These are phyloP conservation scores for Skeletonema marinoi DNA, from an alignment of 108 stramenopile species.

Conservation along the genomic window DNA sequence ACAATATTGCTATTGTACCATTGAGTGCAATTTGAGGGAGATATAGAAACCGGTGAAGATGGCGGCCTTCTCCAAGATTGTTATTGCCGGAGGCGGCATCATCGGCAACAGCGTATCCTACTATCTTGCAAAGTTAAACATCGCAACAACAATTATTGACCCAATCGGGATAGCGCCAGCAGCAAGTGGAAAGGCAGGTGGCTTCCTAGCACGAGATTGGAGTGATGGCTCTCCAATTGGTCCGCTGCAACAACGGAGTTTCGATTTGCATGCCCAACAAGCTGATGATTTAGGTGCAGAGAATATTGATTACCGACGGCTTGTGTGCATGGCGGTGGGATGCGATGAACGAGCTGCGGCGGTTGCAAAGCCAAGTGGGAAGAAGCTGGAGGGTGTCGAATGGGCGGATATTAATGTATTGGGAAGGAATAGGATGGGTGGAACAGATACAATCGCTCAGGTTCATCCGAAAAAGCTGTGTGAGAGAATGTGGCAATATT, in stretches of 20 bases:
- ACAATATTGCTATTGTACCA: too few species aligned
- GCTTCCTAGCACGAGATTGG: conserved; percentile 83
- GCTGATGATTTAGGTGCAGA: conserved; percentile 56
- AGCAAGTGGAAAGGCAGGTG: conserved; percentile 76
- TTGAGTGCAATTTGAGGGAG: too few species aligned
- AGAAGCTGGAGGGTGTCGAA: conserved; percentile 49
- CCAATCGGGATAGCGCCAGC: conserved; percentile 62
- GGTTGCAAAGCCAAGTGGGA: conserved; percentile 33
- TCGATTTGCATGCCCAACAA: conserved; percentile 71
- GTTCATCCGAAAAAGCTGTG: conserved; percentile 52
- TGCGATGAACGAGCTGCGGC: conserved; percentile 14
- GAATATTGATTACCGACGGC: conserved; percentile 56
- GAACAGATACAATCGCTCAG: conserved; percentile 69
- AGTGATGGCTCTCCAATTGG: conserved; percentile 53
- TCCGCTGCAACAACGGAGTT: conserved; percentile 57
- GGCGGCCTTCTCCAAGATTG: conserved; percentile 50
- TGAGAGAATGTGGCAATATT: conserved; percentile 49
- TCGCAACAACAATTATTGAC: conserved; percentile 56
- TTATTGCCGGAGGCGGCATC: conserved; percentile 74
- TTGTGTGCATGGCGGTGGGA: conserved; percentile 56
- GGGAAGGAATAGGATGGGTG: conserved; percentile 37
- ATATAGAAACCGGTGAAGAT: background rate
- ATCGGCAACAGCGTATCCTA: conserved; percentile 63
- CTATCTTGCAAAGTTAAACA: conserved; percentile 50
- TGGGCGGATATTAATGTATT: conserved; percentile 57